Evolutionary conservation across 2,329 filamentous ascomycete species (phyloP).

Genomic region (Albifimbria verrucaria): DNA sequence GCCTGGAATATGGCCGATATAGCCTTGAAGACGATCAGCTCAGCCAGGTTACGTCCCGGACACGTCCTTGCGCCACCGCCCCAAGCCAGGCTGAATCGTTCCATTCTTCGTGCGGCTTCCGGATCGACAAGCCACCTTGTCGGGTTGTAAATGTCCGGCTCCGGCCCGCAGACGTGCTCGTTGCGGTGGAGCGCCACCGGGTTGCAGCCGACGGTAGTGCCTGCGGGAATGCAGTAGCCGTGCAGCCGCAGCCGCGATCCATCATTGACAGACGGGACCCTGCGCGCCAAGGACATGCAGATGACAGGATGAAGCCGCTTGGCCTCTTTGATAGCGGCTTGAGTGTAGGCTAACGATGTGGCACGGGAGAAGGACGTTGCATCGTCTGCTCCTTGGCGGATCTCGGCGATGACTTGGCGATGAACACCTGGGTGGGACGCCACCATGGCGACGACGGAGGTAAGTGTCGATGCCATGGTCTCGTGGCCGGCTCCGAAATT

Average conservation of each 20-base stretch:
- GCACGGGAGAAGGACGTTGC: constrained; percentile 18
- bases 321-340: constrained; percentile 47
- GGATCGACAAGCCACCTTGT: constrained; percentile 42
- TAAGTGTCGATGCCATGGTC: constrained; percentile 50
- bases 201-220: constrained; percentile 49
- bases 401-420: constrained; percentile 27
- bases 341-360: constrained; percentile 28
- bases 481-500: constrained; percentile 56
- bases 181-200: constrained; percentile 49
- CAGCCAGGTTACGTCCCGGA: constrained; percentile 48
- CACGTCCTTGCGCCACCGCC: constrained; percentile 49
- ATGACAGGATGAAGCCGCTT: constrained; percentile 50
- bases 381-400: constrained; percentile 14
- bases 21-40: constrained; percentile 45
- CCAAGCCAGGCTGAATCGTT: constrained; percentile 48
- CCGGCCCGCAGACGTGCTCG: constrained; percentile 42
- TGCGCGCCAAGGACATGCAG: constrained; percentile 48
- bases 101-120: constrained; percentile 33
- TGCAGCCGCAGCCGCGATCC: constrained; percentile 28
- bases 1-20: constrained; percentile 37
- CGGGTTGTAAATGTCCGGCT: constrained; percentile 41
- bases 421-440: constrained; percentile 34
- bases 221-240: constrained; percentile 36
- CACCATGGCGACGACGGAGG: constrained; percentile 45
- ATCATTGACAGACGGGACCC: constrained; percentile 32